Evolutionary conservation across 1,284 basidiomycete genomes (phyloP), one percentile per base, ranked within the genome.

Genomic region (Amylostereum chailletii): DNA sequence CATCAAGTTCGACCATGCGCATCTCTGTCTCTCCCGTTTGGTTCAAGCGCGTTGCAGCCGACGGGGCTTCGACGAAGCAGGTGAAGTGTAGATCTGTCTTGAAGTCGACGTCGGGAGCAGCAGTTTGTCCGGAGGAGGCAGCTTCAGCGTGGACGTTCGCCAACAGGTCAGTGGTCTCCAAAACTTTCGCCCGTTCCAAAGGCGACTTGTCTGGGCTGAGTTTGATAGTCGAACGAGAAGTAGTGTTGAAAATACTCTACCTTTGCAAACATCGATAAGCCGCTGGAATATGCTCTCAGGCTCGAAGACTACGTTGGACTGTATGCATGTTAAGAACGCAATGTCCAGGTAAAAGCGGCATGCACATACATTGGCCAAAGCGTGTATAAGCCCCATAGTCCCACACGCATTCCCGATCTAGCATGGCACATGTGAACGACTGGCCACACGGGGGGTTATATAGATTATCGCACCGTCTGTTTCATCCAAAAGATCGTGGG

Each of bases 371-470:
- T 92, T 92, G 19, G 76, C 76, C 43, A 92, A 62, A 3, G 88
- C 80, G 61, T 95, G 92, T 9, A 95, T 70, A 5, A 95, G 70
- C 0, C 84, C 92, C 58, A 94, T 93, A 0, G 91, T 93, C 2
- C 92, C 92, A 59, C 92, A 94, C 0, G 92, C 91, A 61, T 94
- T 94, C 1, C 74, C 66, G 52, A 94, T 92, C 89, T 91, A 49
- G 34, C n/a, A 10, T 6, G 29, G 27, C 2, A 40, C 42, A 34
- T 41, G 19, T 4, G 19, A 46, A 34, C n/a, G 7, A 9, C 5
- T 5, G 27, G 6, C 29, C 11, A n/a, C 10, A 42, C 9, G 38
- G 34, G 44, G 30, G 41, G 11, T 6, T 34, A 51, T n/a, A 8
- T n/a, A 7, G 30, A 43, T 6, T n/a, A 19, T 58, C 69, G n/a